Evolutionary conservation across 140 eudicot species (phyloP), one percentile per base, ranked within the genome.

Genomic region (Anethum foeniculum): DNA sequence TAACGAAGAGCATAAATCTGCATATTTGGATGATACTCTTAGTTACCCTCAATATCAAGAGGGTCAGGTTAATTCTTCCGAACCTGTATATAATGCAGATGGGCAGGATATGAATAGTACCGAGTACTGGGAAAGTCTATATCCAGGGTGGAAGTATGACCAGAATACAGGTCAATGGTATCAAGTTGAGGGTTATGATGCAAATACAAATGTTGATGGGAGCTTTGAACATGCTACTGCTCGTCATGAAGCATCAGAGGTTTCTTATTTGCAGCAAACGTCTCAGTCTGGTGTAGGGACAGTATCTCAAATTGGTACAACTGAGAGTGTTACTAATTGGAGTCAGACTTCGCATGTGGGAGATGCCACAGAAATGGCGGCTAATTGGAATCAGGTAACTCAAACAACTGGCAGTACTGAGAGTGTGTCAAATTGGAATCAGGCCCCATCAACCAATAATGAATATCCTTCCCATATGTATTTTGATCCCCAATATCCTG

Each of bases 131-230:
- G 99, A 94, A 74, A 88, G 84, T 88, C 93, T 82, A n/a, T 94
- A 92, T 87, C 99, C 99, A 19, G 99, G 99, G 39, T 94, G 99
- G 99, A 94, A 87, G 84, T 88, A 82, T 87, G 95, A 94, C 82
- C 78, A 81, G 6, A 82, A 67, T 81, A 86, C 97, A 13, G 97
- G 92, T 49, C 97, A 92, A 75, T 94, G 99, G 99, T 92, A 89
- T 88, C 95, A 92, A 86, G 88, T 90, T 71, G 89, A 85, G 73
- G 91, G 80, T 78, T 82, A 83, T 83, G 86, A 85, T 74, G 81
- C 85, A 23, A 25, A 84, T 36, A 47, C 87, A 62, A 89, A 75
- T 78, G 85, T 76, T 18, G 90, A 87, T 79, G 83, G 82, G 49
- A 79, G 51, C 32, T 85, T 77, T 71, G 88, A 86, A 30, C 18